phyloP scores from a whole-genome alignment of 768 basidiomycete genomes.

The Termitomyces sp. region DNA sequence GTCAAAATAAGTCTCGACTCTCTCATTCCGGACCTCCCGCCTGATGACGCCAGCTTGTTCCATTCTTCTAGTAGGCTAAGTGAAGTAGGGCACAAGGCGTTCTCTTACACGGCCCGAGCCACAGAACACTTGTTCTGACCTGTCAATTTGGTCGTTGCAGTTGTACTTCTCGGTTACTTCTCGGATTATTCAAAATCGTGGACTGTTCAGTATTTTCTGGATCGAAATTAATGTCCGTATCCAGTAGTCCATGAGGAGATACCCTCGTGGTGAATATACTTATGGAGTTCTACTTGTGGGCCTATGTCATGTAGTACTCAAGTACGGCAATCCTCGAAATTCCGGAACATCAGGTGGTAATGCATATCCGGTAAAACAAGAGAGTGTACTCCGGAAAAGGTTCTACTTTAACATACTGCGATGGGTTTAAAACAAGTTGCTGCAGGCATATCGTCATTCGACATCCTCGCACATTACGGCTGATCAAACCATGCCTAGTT shows the following conservation, averaged over 20 bases:
- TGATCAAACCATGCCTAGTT: background rate
- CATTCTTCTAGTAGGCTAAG: too few relatives aligned
- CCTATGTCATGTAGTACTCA: too few relatives aligned
- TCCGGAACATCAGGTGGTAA: background rate
- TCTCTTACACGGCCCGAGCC: too few relatives aligned
- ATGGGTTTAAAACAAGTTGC: background rate
- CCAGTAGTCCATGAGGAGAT: background rate
- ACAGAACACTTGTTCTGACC: too few relatives aligned
- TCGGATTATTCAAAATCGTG: too few relatives aligned
- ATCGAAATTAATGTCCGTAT: background rate
- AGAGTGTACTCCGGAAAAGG: background rate
- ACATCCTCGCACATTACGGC: background rate
- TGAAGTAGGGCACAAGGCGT: too few relatives aligned
- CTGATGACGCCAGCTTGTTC: too few relatives aligned
- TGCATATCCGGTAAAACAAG: background rate
- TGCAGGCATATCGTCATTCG: background rate
- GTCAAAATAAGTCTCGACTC: too few relatives aligned
- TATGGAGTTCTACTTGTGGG: background rate
- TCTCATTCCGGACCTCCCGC: too few relatives aligned
- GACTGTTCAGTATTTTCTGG: too few relatives aligned
- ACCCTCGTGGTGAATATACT: background rate
- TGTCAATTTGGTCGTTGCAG: too few relatives aligned
- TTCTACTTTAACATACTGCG: background rate
- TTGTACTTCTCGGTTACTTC: too few relatives aligned
- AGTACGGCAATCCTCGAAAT: background rate